A percentile compares a stretch with the other conserved stretches of the same genome.
Conservation (phyloP, 805 yeast genomes). For the Candida broadrunensis region DNA sequence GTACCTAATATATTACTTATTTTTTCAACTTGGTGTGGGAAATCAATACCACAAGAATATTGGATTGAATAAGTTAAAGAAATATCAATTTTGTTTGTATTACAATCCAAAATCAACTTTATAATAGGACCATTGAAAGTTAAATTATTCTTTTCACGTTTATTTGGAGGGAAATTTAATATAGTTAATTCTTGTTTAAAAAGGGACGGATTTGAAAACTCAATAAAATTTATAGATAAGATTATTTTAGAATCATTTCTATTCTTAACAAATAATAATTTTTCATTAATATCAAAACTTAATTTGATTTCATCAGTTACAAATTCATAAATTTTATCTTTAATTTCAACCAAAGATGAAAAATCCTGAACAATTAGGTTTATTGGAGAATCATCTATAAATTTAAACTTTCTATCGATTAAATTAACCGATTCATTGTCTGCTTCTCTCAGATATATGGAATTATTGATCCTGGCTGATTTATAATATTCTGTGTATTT, state of each 20-base stretch:
- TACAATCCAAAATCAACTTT: neutral
- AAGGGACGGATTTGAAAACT: neutral
- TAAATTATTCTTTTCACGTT: conserved; percentile 7
- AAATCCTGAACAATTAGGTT: conserved; percentile 3
- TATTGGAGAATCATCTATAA: conserved; percentile 9
- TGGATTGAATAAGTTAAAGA: neutral
- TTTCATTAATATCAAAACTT: conserved; percentile 4
- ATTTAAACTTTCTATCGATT: conserved; percentile 8
- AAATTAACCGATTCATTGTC: conserved; percentile 5
- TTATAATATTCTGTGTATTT: conserved; percentile 12
- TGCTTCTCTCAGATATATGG: neutral
- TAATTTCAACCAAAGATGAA: neutral
- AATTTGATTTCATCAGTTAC: conserved; percentile 13
- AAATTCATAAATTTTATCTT: conserved; percentile 5
- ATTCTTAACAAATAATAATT: conserved; percentile 2
- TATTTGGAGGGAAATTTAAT: conserved; percentile 8
- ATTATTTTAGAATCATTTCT: conserved; percentile 5
- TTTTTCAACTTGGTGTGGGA: neutral
- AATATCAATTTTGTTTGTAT: neutral
- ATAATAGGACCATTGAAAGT: conserved; percentile 3
- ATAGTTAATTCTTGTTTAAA: conserved; percentile 13
- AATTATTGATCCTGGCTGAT: neutral
- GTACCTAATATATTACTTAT: neutral
- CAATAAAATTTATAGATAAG: conserved; percentile 10
- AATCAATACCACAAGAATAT: conserved; percentile 1